Percentiles rank a stretch among this genome's conserved stretches.
Conservation (phyloP, 768 basidiomycete species). For the Porpolomopsis calyptriformis region DNA sequence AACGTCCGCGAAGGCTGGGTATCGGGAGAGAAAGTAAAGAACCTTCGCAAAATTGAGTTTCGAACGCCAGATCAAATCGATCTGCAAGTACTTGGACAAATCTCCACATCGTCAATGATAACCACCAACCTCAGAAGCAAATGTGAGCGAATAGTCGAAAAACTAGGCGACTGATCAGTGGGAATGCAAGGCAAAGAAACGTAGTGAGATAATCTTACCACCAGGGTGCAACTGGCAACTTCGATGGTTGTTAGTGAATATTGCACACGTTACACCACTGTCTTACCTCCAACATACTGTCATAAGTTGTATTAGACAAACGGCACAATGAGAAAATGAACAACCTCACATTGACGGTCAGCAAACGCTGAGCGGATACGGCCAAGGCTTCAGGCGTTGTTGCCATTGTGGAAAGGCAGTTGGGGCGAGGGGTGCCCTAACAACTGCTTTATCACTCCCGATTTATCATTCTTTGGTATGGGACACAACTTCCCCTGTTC, state of each 20-base stretch:
- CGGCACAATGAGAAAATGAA: background rate
- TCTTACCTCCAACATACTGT: background rate
- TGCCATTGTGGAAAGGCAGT: too few species aligned
- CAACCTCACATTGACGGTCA: background rate
- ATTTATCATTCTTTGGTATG: too few species aligned
- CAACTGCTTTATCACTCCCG: too few species aligned
- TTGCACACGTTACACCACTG: background rate
- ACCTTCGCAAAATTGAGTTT: background rate
- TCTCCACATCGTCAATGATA: background rate
- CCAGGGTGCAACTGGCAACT: background rate
- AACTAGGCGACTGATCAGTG: background rate
- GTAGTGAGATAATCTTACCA: background rate
- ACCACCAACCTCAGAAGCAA: background rate
- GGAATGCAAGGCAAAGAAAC: background rate
- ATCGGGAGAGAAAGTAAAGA: slow-evolving; percentile 1
- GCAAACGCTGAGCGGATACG: background rate
- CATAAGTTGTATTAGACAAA: background rate
- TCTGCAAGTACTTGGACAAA: too few species aligned
- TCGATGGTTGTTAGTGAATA: background rate
- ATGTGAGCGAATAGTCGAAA: background rate
- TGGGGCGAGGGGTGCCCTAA: too few species aligned
- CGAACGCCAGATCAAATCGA: background rate
- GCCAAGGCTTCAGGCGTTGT: too few species aligned
- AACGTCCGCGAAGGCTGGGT: background rate
- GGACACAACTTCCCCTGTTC: too few species aligned